phyloP scores from a whole-genome alignment of 805 yeast genomes.

The Metschnikowia lunata region DNA sequence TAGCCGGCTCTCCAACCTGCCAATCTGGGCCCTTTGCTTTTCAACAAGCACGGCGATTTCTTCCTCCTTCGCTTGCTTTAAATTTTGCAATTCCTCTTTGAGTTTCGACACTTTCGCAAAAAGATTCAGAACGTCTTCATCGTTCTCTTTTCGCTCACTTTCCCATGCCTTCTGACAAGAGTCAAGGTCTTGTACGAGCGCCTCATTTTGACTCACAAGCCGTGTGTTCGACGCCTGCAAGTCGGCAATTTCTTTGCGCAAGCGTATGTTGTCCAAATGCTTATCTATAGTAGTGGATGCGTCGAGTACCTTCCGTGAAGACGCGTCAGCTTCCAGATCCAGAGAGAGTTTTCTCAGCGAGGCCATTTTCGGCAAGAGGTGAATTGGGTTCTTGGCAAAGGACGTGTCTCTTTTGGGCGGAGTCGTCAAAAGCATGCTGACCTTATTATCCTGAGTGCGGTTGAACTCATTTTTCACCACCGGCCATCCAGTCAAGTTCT shows the following conservation, averaged over 20 bases:
- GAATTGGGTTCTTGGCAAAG: conserved; percentile 20
- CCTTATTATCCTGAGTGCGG: conserved; percentile 4
- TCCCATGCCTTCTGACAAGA: neutral
- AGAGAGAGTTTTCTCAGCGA: conserved; percentile 3
- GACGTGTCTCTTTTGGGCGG: neutral
- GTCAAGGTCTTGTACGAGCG: neutral
- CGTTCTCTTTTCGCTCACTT: neutral
- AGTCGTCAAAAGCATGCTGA: conserved; percentile 13
- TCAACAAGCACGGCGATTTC: neutral
- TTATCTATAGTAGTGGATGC: conserved; percentile 38
- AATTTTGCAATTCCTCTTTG: neutral
- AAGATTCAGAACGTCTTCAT: neutral
- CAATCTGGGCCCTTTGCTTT: neutral
- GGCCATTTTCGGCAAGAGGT: conserved; percentile 16
- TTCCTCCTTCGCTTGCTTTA: neutral
- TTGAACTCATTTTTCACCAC: conserved; percentile 15
- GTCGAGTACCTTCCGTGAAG: conserved; percentile 24
- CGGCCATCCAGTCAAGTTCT: conserved; percentile 47
- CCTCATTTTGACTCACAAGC: neutral
- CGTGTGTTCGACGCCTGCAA: neutral
- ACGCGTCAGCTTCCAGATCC: neutral
- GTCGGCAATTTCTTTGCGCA: conserved; percentile 29
- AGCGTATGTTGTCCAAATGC: conserved; percentile 39
- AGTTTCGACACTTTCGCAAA: neutral
- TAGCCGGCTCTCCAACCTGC: neutral